Base-by-base conservation (phyloP, 2,329 filamentous ascomycete genomes). In the Pezicula carpinea region DNA sequence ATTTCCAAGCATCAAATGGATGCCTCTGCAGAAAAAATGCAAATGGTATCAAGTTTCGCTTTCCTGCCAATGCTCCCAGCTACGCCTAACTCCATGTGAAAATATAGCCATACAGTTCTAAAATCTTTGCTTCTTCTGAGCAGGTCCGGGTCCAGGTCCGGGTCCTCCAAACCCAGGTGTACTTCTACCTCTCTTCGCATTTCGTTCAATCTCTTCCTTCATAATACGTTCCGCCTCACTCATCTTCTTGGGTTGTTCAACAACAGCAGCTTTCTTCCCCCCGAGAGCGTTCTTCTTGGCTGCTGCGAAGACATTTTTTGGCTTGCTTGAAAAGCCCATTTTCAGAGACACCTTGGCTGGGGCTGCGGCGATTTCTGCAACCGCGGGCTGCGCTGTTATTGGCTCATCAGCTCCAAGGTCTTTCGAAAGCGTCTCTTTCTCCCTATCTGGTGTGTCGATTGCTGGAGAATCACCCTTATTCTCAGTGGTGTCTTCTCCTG, bases 221-320 rank as follows among this genome's bases (percentile, higher is more conserved):
- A 95, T 96, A 59, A 93, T 95, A 44, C 85, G 78, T 67, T 92
- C 89, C 3, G 84, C 85, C 62, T 95, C 89, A 59, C 87, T 92
- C 79, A 95, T 92, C 59, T 87, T 93, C 73, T 87, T 89, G 2
- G 82, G 83, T 46, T 77, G 77, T 51, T 81, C 80, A 3, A 79
- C 68, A 10, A 73, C 75, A 26, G 69, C 58, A 1, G 65, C 52
- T 63, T 88, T 89, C 66, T 89, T 89, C 3, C 75, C 70, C 1
- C 78, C 76, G 2, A 89, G 69, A 0, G 83, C 82, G 53, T 91
- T 92, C 70, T 89, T 91, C 63, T 79, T 82, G 21, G 67, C 70
- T 3, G 68, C 68, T 8, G 76, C 72, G 54, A 95, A 93, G 0
- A 93, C 87, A 53, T 92, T 92, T 66, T 89, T 89, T 1, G 80